phyloP scores from a whole-genome alignment of 805 yeast species.

The Starmerella stigmatis region DNA sequence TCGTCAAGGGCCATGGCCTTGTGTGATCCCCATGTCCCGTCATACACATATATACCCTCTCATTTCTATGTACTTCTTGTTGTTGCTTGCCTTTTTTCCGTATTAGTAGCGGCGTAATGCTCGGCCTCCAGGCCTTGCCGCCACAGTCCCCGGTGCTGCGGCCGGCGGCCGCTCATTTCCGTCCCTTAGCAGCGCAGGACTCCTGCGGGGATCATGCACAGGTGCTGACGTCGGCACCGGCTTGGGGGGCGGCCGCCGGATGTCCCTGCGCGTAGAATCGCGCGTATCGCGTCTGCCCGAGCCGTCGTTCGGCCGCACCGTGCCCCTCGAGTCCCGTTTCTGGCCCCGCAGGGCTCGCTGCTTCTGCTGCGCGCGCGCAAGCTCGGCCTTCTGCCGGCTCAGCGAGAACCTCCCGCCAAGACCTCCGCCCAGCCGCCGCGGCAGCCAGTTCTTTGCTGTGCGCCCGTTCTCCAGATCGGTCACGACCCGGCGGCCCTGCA shows the following conservation, averaged over 20 bases:
- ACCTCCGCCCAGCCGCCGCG: slow-evolving; percentile 68
- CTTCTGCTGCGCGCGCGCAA: slow-evolving; percentile 10
- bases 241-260: not conserved
- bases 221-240: no score
- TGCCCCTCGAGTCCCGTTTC: not conserved
- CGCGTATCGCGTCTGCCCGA: not conserved
- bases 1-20: no score
- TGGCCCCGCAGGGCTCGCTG: not conserved
- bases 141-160: not conserved
- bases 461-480: slow-evolving; percentile 35
- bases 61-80: no score
- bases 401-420: slow-evolving; percentile 50
- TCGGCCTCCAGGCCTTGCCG: no score
- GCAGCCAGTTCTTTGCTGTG: slow-evolving; percentile 32
- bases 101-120: no score
- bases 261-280: not conserved
- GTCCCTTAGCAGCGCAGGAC: not conserved
- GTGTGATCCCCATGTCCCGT: no score
- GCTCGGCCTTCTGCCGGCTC: slow-evolving; percentile 11
- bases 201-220: not conserved
- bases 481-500: slow-evolving; percentile 43
- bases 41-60: no score
- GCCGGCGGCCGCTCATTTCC: not conserved
- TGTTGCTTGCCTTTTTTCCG: no score
- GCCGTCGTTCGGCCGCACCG: not conserved